Conservation (phyloP, 257 asterid genomes). For the Rhazya stricta region DNA sequence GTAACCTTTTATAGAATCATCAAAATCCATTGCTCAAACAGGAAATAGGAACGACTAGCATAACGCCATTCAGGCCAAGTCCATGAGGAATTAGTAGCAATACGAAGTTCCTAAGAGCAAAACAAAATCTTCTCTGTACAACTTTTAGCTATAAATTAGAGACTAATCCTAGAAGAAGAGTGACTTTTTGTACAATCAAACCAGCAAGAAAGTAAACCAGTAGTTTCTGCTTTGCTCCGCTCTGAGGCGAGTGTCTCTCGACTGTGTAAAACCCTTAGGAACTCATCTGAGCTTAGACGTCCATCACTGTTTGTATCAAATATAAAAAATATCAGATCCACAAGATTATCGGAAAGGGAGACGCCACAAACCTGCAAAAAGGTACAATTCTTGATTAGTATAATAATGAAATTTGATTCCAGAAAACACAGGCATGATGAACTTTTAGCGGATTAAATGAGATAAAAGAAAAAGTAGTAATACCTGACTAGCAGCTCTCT, state of each 20-base stretch:
- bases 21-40: neutral
- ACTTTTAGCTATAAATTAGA: neutral
- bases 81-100: neutral
- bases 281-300: slow-evolving; percentile 70
- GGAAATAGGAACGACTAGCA: neutral
- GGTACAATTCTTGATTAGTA: slow-evolving; percentile 10
- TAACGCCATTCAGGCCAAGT: neutral
- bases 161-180: slow-evolving; percentile 23
- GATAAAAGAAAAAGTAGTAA: neutral
- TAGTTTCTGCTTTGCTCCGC: slow-evolving; percentile 39
- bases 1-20: neutral
- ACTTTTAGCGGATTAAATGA: neutral
- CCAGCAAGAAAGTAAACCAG: slow-evolving; percentile 62
- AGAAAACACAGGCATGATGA: neutral
- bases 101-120: neutral
- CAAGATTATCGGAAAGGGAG: slow-evolving; percentile 56
- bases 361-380: slow-evolving; percentile 66
- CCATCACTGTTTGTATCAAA: slow-evolving; percentile 77
- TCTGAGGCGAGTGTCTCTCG: slow-evolving; percentile 43
- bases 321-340: slow-evolving; percentile 61
- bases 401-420: neutral
- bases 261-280: slow-evolving; percentile 62
- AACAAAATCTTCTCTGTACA: neutral
- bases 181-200: slow-evolving; percentile 41
- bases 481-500: slow-evolving; percentile 51